Percentiles rank a stretch among this genome's conserved stretches.
Evolutionary conservation across 768 basidiomycete species (phyloP).

Genomic region (Naganishia friedmannii): DNA sequence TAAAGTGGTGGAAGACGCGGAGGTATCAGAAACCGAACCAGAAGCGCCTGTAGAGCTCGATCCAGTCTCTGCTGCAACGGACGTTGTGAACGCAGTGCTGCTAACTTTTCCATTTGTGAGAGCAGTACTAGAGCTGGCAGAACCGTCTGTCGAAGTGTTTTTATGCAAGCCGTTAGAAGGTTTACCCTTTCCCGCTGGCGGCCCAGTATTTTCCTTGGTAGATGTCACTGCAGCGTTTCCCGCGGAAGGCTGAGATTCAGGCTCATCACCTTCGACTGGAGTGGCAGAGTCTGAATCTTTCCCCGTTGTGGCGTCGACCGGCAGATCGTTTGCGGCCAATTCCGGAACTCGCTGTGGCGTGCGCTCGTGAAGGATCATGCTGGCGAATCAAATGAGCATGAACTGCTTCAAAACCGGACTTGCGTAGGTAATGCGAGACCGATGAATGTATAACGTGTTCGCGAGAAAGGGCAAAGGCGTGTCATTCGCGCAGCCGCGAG

Average conservation of each 20-base stretch:
- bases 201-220: background rate
- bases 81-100: background rate
- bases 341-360: background rate
- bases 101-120: background rate
- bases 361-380: background rate
- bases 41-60: background rate
- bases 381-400: background rate
- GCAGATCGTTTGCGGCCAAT: background rate
- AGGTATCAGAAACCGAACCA: background rate
- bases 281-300: background rate
- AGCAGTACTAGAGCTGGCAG: background rate
- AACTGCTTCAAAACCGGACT: background rate
- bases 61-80: background rate
- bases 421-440: too few relatives aligned
- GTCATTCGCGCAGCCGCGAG: too few relatives aligned
- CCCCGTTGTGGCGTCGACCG: background rate
- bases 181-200: background rate
- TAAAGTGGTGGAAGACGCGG: background rate
- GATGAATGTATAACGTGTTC: too few relatives aligned
- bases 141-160: background rate
- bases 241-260: background rate
- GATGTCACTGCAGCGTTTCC: background rate
- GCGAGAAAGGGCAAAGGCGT: too few relatives aligned
- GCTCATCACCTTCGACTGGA: background rate
- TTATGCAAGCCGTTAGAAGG: background rate